Percentiles rank a stretch among this genome's conserved stretches.
Evolutionary conservation across 2,329 filamentous ascomycete genomes (phyloP).

Genomic region (Arthrobotrys musiformis): DNA sequence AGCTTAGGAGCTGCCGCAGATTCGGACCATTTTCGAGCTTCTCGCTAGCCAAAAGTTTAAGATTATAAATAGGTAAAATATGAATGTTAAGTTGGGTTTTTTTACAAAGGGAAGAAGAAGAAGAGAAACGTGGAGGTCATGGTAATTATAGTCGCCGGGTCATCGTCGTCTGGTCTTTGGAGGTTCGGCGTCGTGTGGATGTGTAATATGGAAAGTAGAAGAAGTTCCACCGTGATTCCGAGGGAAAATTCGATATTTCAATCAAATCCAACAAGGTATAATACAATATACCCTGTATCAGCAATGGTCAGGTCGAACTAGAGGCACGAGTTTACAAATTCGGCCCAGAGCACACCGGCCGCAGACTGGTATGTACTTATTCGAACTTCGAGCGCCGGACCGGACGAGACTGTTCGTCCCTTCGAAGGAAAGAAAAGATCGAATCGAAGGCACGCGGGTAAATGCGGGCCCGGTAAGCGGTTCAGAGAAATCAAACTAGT

Average conservation of each 20-base stretch:
- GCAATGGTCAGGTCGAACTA: too few species aligned
- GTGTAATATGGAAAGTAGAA: background rate
- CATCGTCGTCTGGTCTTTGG: background rate
- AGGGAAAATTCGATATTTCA: too few species aligned
- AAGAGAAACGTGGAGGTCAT: background rate
- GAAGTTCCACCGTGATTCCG: background rate
- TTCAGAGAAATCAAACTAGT: background rate
- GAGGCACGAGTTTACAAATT: conserved; percentile 2
- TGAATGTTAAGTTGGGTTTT: too few species aligned
- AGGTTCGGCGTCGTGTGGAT: too few species aligned
- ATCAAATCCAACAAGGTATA: background rate
- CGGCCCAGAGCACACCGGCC: background rate
- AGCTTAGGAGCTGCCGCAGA: conserved; percentile 9
- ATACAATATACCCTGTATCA: too few species aligned
- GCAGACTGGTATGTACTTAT: too few species aligned
- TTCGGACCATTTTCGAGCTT: conserved; percentile 1
- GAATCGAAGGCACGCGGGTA: conserved; percentile 17
- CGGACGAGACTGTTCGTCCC: conserved; percentile 2
- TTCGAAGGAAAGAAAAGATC: background rate
- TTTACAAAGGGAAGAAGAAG: conserved; percentile 7
- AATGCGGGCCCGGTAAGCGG: conserved; percentile 29
- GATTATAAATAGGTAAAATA: too few species aligned
- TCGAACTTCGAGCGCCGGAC: conserved; percentile 6
- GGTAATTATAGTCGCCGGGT: background rate
- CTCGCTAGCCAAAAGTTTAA: too few species aligned